Conservation (phyloP, 2,329 filamentous ascomycete species). For the Hymenoscyphus scutula region DNA sequence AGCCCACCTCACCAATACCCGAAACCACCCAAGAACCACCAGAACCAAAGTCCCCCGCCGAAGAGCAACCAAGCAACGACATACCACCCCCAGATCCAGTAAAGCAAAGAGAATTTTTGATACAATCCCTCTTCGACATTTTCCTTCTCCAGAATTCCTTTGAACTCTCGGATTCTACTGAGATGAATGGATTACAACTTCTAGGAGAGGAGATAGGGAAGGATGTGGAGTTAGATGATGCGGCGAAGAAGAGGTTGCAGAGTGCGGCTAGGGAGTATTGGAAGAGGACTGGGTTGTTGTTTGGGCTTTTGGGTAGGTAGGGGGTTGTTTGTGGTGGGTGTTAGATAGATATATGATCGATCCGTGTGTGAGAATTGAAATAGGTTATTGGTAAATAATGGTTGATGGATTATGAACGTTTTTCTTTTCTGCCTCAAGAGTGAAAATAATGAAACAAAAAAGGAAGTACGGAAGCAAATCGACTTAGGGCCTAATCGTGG, state of each 20-base stretch:
- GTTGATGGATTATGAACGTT: too few relatives aligned
- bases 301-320: slow-evolving; percentile 62
- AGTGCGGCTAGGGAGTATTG: slow-evolving; percentile 74
- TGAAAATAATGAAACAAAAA: too few relatives aligned
- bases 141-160: slow-evolving; percentile 50
- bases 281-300: slow-evolving; percentile 77
- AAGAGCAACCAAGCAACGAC: neutral
- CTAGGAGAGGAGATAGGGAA: slow-evolving; percentile 42
- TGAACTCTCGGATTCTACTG: slow-evolving; percentile 29
- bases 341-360: too few relatives aligned
- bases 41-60: neutral
- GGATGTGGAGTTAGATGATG: slow-evolving; percentile 49
- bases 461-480: too few relatives aligned
- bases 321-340: too few relatives aligned
- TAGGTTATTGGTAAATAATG: too few relatives aligned
- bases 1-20: neutral
- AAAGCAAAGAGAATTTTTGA: slow-evolving; percentile 45
- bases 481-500: too few relatives aligned
- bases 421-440: too few relatives aligned
- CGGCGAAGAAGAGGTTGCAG: slow-evolving; percentile 51
- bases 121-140: slow-evolving; percentile 63
- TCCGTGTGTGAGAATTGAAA: too few relatives aligned
- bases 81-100: slow-evolving; percentile 9
- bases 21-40: neutral
- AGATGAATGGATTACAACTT: slow-evolving; percentile 45